Evolutionary conservation across 768 basidiomycete species (phyloP), one percentile per base, ranked within the genome.

Genomic region (Tylopilus cervinicoccineus): DNA sequence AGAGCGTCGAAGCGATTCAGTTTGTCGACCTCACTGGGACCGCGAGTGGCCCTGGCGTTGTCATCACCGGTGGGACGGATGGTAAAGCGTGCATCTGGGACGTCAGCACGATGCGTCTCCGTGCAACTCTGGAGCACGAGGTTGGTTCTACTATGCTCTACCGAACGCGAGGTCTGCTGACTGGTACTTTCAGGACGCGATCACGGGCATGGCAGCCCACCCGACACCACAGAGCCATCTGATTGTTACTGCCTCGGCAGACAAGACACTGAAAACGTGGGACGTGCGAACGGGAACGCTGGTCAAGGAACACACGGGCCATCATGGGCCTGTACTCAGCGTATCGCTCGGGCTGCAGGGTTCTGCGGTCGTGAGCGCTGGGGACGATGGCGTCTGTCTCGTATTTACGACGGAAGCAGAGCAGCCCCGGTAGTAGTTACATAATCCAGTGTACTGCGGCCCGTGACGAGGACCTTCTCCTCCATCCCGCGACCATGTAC

Each of bases 51-150:
- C 74, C 78, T 7, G 60, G 55, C 8, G 80, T 89, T 17, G 83
- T 84, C 11, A 81, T 91, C 0, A 92, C 88, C 2, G 94, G 89
- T 11, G 93, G 81, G 5, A 97, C 95, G 5, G 96, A 99, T 61
- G 93, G 93, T 0, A 94, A 92, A 63, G 87, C 84, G 16, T 92
- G 88, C 58, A 83, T 97, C 28, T 99, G 95, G 93, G 96, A 99
- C 70, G 75, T 94, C 36, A 77, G 77, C 42, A 94, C 91, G 22
- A 90, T 90, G 77, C 77, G 88, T 52, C 64, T 93, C 43, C 79
- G 96, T 47, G 77, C 85, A 16, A 93, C 88, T 13, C 71, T 96
- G 6, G 74, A 85, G 53, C 94, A 98, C 60, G 73, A 83, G 66
- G 94, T 94, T 52, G 43, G 80, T 72, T 44, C 24, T 16, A 7